A percentile compares a stretch with the other conserved stretches of the same genome.
phyloP scores from a whole-genome alignment of 2,329 filamentous ascomycete genomes.

The Scolecobasidium constrictum region DNA sequence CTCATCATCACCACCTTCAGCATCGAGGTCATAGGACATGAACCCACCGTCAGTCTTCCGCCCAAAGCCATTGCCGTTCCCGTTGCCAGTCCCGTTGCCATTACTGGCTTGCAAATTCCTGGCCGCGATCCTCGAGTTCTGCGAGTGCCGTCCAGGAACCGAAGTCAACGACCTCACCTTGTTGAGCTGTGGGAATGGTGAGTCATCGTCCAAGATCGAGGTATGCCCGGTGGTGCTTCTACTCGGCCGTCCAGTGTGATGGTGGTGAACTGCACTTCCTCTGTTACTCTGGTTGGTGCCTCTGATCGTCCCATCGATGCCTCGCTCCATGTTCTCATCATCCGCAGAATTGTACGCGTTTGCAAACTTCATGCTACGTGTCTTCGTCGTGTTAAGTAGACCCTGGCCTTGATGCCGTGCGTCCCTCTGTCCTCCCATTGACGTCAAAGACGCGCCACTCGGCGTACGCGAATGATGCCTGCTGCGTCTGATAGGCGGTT shows the following conservation, averaged over 20 bases:
- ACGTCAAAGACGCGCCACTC: slow-evolving; percentile 72
- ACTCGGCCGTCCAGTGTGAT: slow-evolving; percentile 71
- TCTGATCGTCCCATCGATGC: slow-evolving; percentile 28
- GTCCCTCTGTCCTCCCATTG: slow-evolving; percentile 46
- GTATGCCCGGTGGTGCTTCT: slow-evolving; percentile 59
- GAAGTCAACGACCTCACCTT: slow-evolving; percentile 49
- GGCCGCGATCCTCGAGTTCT: slow-evolving; percentile 3
- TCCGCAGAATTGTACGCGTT: slow-evolving; percentile 51
- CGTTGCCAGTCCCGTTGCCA: slow-evolving; percentile 12
- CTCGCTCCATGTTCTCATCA: slow-evolving; percentile 31
- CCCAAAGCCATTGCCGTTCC: slow-evolving; percentile 20
- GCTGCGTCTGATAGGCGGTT: slow-evolving; percentile 47
- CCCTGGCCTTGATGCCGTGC: slow-evolving; percentile 23
- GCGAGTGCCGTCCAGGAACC: slow-evolving; percentile 11
- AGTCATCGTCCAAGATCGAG: slow-evolving; percentile 49
- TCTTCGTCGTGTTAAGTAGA: slow-evolving; percentile 58
- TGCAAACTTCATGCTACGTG: slow-evolving; percentile 90
- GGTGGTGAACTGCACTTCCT: slow-evolving; percentile 53
- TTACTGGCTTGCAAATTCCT: slow-evolving; percentile 17
- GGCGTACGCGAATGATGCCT: slow-evolving; percentile 90
- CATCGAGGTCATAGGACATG: slow-evolving; percentile 68
- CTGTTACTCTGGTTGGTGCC: slow-evolving; percentile 14
- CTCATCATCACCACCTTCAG: slow-evolving; percentile 74
- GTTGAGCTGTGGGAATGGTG: slow-evolving; percentile 61
- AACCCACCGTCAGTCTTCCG: slow-evolving; percentile 47